phyloP scores from a whole-genome alignment of 768 basidiomycete genomes.

The Dacryopinax spathularia region DNA sequence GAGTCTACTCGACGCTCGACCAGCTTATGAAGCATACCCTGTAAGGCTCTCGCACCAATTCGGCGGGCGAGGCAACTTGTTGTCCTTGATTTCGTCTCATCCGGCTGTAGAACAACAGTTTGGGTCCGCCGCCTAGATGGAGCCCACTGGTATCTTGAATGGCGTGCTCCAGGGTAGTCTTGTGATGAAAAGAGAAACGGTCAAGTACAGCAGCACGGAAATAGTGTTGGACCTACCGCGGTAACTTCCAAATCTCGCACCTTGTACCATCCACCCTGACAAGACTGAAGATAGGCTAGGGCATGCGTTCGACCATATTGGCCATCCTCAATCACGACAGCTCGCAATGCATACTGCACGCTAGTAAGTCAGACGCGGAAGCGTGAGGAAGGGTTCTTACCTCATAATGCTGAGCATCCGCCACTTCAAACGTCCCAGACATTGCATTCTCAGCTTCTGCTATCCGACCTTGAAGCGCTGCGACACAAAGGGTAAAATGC shows the following conservation, averaged over 20 bases:
- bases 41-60: not conserved
- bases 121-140: constrained; percentile 64
- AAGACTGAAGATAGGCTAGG: constrained; percentile 59
- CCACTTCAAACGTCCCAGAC: not conserved
- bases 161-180: constrained; percentile 61
- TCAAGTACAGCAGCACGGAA: not conserved
- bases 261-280: constrained; percentile 63
- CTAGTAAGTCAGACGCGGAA: not conserved
- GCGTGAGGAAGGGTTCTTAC: not conserved
- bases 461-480: not conserved
- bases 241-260: constrained; percentile 54
- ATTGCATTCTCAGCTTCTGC: not conserved
- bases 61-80: not conserved
- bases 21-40: not conserved
- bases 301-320: constrained; percentile 61
- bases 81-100: constrained; percentile 5
- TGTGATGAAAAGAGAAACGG: not conserved
- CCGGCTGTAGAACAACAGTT: constrained; percentile 55
- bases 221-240: constrained; percentile 33
- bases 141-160: constrained; percentile 55
- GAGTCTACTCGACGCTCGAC: not conserved
- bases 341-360: constrained; percentile 61
- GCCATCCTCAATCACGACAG: constrained; percentile 64
- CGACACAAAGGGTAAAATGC: too few relatives aligned
- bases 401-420: not conserved